Percentiles rank a stretch among this genome's conserved stretches.
Conservation (phyloP, 495 filamentous ascomycete species). For the Annulohypoxylon nitens region DNA sequence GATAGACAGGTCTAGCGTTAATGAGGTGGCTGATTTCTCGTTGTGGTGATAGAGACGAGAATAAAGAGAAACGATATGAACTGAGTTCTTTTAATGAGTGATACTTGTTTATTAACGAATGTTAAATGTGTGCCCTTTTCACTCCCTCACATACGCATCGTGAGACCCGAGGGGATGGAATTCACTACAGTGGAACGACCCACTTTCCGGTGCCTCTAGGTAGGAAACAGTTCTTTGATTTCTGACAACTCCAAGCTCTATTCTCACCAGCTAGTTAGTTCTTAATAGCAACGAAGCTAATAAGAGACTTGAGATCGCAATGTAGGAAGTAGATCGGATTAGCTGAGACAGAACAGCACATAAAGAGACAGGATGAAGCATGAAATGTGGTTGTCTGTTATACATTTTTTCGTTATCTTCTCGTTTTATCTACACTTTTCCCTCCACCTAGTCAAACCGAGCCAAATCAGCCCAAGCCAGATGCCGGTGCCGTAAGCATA, state of each 20-base stretch:
- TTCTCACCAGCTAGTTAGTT: neutral
- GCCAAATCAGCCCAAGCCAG: neutral
- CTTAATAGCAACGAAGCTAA: neutral
- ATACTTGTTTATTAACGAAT: neutral
- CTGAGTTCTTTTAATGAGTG: neutral
- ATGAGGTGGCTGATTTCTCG: neutral
- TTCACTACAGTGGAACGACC: too few relatives aligned
- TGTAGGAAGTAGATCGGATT: too few relatives aligned
- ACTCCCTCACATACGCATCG: neutral
- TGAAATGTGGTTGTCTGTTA: neutral
- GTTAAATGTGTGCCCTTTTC: neutral
- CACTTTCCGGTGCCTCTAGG: too few relatives aligned
- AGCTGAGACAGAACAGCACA: neutral
- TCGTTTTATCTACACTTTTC: constrained; percentile 17
- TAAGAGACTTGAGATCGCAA: neutral
- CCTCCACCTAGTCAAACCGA: constrained; percentile 4
- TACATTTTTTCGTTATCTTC: constrained; percentile 28
- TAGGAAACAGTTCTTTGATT: too few relatives aligned
- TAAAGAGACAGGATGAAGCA: neutral
- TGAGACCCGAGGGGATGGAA: too few relatives aligned
- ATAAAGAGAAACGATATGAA: constrained; percentile 12
- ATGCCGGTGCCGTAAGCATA: neutral
- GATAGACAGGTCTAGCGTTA: neutral
- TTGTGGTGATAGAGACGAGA: neutral
- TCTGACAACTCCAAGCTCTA: too few relatives aligned